These are phyloP conservation scores for Cochlearia excelsa DNA, from an alignment of 345 rosid genomes.

Conservation along the genomic window DNA sequence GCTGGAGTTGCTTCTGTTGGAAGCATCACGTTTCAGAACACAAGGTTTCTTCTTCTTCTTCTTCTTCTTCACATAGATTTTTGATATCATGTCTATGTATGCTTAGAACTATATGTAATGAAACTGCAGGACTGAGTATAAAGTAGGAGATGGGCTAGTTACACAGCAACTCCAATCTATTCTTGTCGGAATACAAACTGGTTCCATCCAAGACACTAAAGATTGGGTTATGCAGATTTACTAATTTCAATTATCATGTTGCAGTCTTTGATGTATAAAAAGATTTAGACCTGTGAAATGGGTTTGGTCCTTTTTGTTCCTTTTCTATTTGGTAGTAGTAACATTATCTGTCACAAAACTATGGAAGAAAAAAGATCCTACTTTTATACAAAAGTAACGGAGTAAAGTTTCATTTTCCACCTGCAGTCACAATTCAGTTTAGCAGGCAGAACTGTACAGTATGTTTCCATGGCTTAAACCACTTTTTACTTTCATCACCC, in stretches of 20 bases:
- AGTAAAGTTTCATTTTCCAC: slow-evolving; percentile 20
- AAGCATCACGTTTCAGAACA: slow-evolving; percentile 53
- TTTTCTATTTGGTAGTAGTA: no score
- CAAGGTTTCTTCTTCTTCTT: slow-evolving; percentile 39
- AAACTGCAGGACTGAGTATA: slow-evolving; percentile 48
- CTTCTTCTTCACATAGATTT: slow-evolving; percentile 1
- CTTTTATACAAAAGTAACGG: slow-evolving; percentile 10
- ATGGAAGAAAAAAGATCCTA: not conserved
- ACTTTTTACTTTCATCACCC: slow-evolving; percentile 23
- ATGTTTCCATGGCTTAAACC: slow-evolving; percentile 11
- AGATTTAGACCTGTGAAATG: slow-evolving; percentile 12
- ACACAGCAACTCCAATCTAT: slow-evolving; percentile 33
- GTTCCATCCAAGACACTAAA: slow-evolving; percentile 50
- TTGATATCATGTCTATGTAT: not conserved
- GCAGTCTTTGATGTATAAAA: slow-evolving; percentile 14
- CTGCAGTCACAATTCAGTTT: slow-evolving; percentile 22
- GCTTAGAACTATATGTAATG: not conserved
- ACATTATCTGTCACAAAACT: slow-evolving; percentile 8
- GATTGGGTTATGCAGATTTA: slow-evolving; percentile 47
- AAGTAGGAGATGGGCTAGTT: slow-evolving; percentile 35
- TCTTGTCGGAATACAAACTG: slow-evolving; percentile 51
- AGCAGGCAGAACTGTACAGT: slow-evolving; percentile 5
- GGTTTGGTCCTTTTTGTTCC: not conserved
- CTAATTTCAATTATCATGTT: slow-evolving; percentile 16
- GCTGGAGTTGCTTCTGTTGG: slow-evolving; percentile 66